Conservation (phyloP, 2,329 filamentous ascomycete species). For the Periconia digitata region DNA sequence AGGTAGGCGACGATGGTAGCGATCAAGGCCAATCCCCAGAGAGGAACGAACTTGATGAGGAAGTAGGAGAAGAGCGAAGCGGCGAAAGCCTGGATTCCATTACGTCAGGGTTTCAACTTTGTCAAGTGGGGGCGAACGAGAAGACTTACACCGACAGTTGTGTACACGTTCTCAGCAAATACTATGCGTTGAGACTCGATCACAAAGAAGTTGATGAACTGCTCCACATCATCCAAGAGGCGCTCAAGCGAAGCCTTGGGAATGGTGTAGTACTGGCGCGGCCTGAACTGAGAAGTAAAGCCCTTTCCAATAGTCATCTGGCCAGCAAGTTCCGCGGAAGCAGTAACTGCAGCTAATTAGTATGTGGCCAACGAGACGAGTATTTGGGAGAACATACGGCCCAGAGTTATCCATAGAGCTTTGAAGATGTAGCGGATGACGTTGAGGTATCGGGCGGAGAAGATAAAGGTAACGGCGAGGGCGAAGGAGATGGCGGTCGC, state of each 20-base stretch:
- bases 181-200: slow-evolving; percentile 68
- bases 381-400: slow-evolving; percentile 47
- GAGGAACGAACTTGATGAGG: slow-evolving; percentile 66
- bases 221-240: slow-evolving; percentile 62
- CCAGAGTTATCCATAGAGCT: slow-evolving; percentile 59
- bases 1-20: slow-evolving; percentile 60
- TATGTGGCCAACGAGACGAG: not conserved
- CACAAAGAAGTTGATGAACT: slow-evolving; percentile 68
- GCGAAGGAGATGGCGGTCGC: slow-evolving; percentile 64
- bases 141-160: slow-evolving; percentile 59
- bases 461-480: slow-evolving; percentile 59
- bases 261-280: slow-evolving; percentile 66
- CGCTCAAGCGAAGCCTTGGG: slow-evolving; percentile 65
- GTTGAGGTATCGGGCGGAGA: slow-evolving; percentile 64
- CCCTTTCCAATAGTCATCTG: slow-evolving; percentile 59
- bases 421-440: slow-evolving; percentile 65
- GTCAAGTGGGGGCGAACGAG: not conserved
- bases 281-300: slow-evolving; percentile 62
- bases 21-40: slow-evolving; percentile 64
- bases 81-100: slow-evolving; percentile 55
- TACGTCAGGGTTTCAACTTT: slow-evolving; percentile 5
- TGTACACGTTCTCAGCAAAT: slow-evolving; percentile 66
- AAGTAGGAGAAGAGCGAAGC: slow-evolving; percentile 63
- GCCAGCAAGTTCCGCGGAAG: slow-evolving; percentile 59
- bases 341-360: slow-evolving; percentile 50